These are phyloP conservation scores for Metschnikowia baotianmanensis DNA, from an alignment of 805 yeast genomes.

Conservation along the genomic window DNA sequence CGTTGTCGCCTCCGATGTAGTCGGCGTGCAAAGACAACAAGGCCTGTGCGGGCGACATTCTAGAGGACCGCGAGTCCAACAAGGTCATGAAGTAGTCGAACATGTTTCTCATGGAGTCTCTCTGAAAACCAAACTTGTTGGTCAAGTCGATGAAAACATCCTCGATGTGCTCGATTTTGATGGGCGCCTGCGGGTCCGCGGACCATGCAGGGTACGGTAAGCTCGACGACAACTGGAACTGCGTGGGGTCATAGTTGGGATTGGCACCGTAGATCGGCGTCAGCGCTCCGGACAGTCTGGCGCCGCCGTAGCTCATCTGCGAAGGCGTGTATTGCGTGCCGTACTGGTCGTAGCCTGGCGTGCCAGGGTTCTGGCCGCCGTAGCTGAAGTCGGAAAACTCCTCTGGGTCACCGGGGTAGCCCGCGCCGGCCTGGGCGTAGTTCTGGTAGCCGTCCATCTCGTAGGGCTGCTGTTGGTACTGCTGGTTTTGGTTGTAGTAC, in stretches of 20 bases:
- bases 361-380: constrained; percentile 52
- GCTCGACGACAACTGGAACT: constrained; percentile 66
- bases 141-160: constrained; percentile 81
- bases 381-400: constrained; percentile 67
- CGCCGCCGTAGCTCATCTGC: constrained; percentile 79
- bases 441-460: constrained; percentile 49
- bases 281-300: constrained; percentile 87
- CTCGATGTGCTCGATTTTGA: constrained; percentile 79
- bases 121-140: constrained; percentile 84
- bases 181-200: constrained; percentile 87
- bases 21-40: constrained; percentile 79
- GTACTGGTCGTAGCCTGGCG: constrained; percentile 66
- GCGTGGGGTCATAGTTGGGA: constrained; percentile 57
- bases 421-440: constrained; percentile 24
- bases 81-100: constrained; percentile 85
- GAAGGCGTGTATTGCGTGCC: constrained; percentile 80
- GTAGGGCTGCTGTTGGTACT: constrained; percentile 50
- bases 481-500: constrained; percentile 50
- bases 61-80: constrained; percentile 77
- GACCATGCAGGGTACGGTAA: constrained; percentile 99
- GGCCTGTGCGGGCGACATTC: constrained; percentile 91
- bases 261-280: constrained; percentile 84
- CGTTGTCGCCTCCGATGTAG: constrained; percentile 83
- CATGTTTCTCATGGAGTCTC: constrained; percentile 91
- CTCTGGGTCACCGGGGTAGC: constrained; percentile 51